These are phyloP conservation scores for Albatrellus ellisii DNA, from an alignment of 768 basidiomycete species.

Conservation along the genomic window DNA sequence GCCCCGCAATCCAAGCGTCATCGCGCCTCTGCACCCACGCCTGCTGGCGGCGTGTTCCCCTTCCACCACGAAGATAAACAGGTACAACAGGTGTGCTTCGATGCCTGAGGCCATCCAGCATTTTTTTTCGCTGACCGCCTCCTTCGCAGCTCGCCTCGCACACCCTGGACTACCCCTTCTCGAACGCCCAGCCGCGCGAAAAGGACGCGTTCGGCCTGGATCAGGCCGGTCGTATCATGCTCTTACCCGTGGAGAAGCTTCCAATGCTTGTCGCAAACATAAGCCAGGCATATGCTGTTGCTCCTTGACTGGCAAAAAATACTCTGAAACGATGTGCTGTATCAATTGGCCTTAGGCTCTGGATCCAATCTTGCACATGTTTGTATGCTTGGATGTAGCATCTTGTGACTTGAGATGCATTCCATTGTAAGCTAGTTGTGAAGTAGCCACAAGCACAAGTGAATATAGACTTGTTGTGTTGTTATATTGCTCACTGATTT, in stretches of 20 bases:
- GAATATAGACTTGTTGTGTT: too few relatives aligned
- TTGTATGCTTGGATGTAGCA: too few relatives aligned
- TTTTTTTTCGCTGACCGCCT: slow-evolving; percentile 1
- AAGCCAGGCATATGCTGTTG: slow-evolving; percentile 12
- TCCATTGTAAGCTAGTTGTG: too few relatives aligned
- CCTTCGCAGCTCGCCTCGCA: slow-evolving; percentile 33
- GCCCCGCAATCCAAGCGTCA: slow-evolving; percentile 28
- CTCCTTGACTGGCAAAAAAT: not conserved
- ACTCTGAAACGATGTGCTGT: not conserved
- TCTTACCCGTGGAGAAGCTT: slow-evolving; percentile 35
- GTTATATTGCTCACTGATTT: too few relatives aligned
- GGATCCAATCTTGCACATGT: too few relatives aligned
- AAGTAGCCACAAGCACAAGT: too few relatives aligned
- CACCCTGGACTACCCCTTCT: slow-evolving; percentile 40
- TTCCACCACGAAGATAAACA: slow-evolving; percentile 85
- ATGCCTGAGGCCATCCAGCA: not conserved
- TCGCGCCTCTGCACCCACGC: slow-evolving; percentile 19
- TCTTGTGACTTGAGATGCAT: too few relatives aligned
- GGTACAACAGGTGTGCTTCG: slow-evolving; percentile 43
- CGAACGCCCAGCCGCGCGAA: slow-evolving; percentile 38
- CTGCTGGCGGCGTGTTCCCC: slow-evolving; percentile 42
- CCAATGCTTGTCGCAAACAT: slow-evolving; percentile 25
- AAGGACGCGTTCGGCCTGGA: slow-evolving; percentile 64
- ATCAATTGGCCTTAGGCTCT: too few relatives aligned
- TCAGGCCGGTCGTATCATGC: slow-evolving; percentile 50